A percentile compares a stretch with the other conserved stretches of the same genome.
phyloP scores from a whole-genome alignment of 306 rosid species.

The Prinsepia uniflora region DNA sequence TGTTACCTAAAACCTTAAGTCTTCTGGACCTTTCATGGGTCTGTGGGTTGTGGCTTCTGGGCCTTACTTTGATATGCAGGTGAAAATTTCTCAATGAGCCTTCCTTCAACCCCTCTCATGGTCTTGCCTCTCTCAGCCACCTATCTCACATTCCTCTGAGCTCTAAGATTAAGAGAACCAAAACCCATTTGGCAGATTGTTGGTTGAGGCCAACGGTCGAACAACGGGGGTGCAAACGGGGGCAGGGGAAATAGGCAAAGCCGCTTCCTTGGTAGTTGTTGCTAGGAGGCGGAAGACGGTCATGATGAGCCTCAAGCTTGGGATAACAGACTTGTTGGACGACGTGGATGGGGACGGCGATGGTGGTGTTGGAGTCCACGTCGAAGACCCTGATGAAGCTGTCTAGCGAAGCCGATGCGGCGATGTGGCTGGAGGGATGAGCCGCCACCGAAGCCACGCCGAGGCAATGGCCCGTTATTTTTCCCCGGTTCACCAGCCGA shows the following conservation, averaged over 20 bases:
- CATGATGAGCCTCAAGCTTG: too few species aligned
- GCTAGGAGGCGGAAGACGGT: not conserved
- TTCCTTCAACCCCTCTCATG: constrained; percentile 37
- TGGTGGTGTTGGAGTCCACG: constrained; percentile 77
- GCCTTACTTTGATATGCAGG: constrained; percentile 57
- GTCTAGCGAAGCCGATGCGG: constrained; percentile 95
- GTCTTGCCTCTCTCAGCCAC: not conserved
- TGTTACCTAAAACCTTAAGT: too few species aligned
- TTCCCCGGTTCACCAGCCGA: constrained; percentile 59
- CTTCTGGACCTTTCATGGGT: too few species aligned
- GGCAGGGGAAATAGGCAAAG: not conserved
- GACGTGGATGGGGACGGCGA: too few species aligned
- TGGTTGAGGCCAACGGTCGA: not conserved
- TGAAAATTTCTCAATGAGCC: constrained; percentile 47
- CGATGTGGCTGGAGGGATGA: constrained; percentile 79
- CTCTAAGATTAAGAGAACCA: not conserved
- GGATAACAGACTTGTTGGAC: too few species aligned
- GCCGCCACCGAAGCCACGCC: constrained; percentile 95
- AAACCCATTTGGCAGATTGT: constrained; percentile 6
- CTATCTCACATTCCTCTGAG: constrained; percentile 7
- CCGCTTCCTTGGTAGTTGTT: not conserved
- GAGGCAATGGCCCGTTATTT: constrained; percentile 89
- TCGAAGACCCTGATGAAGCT: constrained; percentile 86
- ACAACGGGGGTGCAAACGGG: not conserved
- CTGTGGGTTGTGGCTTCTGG: too few species aligned